Evolutionary conservation across 305 asterid genomes (phyloP), one percentile per base, ranked within the genome.

Genomic region (Salvia sclarea): DNA sequence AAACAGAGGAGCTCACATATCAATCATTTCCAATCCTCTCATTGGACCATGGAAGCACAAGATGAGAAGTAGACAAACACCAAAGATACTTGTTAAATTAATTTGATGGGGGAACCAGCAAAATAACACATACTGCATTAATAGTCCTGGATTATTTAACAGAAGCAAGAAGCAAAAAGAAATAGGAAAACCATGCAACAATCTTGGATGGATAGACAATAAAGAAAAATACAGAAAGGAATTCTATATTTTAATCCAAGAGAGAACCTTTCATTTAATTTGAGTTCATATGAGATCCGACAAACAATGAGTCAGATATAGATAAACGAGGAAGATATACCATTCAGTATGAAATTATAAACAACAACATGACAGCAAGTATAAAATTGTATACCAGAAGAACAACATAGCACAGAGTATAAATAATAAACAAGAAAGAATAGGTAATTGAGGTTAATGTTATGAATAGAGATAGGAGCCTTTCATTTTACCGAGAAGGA

Each of bases 381-480:
- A 62, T n/a, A 71, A 38, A 38, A 55, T 18, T 48, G 40, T 63
- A 30, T 2, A 12, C 33, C 6, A 22, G 17, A 53, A 12, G 57
- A 47, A 56, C 14, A 53, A 12, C 13, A 48, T 24, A 28, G 49
- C 44, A 17, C 24, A 3, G 18, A 54, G 12, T 38, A 61, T 10
- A 60, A 41, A n/a, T 43, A 22, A 18, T 30, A 61, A 55, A 58
- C 12, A 40, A 61, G 31, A 43, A 61, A 60, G 45, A 48, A 50
- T 12, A 62, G 22, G 31, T 22, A 21, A 28, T 33, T 10, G 21
- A 47, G 14, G 28, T 47, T 14, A 56, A 61, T 31, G 64, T 25
- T 21, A 18, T 20, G 63, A 35, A n/a, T n/a, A 12, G 41, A 13
- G 57, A 21, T 37, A 8, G 24, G 17, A 52, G 52, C 31, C 30